Conservation (phyloP, 169 alveolate species). For the Babesia ovata region DNA sequence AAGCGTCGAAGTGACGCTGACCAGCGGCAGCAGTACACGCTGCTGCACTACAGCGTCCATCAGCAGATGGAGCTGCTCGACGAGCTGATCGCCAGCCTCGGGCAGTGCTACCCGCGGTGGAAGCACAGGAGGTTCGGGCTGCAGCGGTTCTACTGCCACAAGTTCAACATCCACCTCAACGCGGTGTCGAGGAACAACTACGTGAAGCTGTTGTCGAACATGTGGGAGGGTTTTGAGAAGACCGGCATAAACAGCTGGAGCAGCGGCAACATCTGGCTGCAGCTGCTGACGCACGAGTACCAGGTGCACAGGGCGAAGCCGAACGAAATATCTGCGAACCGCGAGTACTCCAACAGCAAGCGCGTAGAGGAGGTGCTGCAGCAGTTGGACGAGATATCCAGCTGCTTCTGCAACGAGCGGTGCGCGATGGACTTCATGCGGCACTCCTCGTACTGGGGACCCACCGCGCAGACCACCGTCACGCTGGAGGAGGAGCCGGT, state of each 20-base stretch:
- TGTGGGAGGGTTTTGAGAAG: slow-evolving; percentile 40
- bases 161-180: slow-evolving; percentile 38
- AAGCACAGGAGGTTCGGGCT: slow-evolving; percentile 55
- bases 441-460: slow-evolving; percentile 49
- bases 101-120: slow-evolving; percentile 58
- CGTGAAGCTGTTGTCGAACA: slow-evolving; percentile 10
- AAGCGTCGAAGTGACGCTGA: not conserved
- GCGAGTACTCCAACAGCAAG: slow-evolving; percentile 32
- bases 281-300: slow-evolving; percentile 49
- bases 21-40: not conserved
- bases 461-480: not conserved
- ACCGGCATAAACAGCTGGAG: slow-evolving; percentile 28
- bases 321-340: not conserved
- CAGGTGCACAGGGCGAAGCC: slow-evolving; percentile 22
- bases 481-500: not conserved
- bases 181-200: slow-evolving; percentile 22
- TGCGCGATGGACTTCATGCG: slow-evolving; percentile 63
- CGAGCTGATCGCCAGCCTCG: slow-evolving; percentile 40
- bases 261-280: slow-evolving; percentile 41
- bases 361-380: slow-evolving; percentile 57
- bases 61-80: slow-evolving; percentile 32
- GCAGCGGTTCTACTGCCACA: slow-evolving; percentile 66
- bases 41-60: slow-evolving; percentile 23
- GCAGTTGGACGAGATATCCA: slow-evolving; percentile 61
- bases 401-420: slow-evolving; percentile 63